phyloP scores from a whole-genome alignment of 2,329 filamentous ascomycete species.

The Pseudogymnoascus sp. region DNA sequence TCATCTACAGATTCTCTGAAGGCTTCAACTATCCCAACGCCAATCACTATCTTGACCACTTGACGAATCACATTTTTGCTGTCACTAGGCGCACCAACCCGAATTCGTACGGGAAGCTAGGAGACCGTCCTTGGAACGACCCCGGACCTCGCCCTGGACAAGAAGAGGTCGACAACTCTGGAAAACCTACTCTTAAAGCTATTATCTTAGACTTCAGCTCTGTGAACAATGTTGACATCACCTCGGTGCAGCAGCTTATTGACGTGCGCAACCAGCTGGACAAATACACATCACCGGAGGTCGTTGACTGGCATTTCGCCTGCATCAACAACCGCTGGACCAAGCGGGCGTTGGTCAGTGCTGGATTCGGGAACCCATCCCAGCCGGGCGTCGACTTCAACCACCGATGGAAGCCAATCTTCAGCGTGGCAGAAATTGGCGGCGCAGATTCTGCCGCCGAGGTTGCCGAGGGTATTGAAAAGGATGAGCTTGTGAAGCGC shows the following conservation, averaged over 20 bases:
- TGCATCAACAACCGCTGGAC: constrained; percentile 91
- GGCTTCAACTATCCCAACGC: constrained; percentile 96
- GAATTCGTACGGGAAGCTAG: constrained; percentile 52
- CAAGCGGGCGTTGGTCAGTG: constrained; percentile 77
- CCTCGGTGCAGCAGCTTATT: constrained; percentile 83
- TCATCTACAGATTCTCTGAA: constrained; percentile 92
- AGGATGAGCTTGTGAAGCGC: constrained; percentile 28
- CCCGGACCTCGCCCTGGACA: constrained; percentile 60
- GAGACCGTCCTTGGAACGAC: constrained; percentile 92
- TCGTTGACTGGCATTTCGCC: constrained; percentile 94
- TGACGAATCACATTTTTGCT: constrained; percentile 58
- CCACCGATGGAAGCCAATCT: constrained; percentile 85
- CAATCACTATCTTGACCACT: constrained; percentile 74
- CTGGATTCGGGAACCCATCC: constrained; percentile 79
- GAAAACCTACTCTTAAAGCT: constrained; percentile 68
- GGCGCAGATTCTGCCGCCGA: constrained; percentile 61
- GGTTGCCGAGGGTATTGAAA: constrained; percentile 57
- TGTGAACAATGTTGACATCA: constrained; percentile 90
- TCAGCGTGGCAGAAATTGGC: constrained; percentile 81
- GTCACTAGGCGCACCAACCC: constrained; percentile 70
- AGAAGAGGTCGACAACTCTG: constrained; percentile 36
- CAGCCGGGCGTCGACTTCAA: constrained; percentile 39
- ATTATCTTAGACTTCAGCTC: constrained; percentile 88
- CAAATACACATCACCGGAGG: constrained; percentile 67
- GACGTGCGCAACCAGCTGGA: constrained; percentile 93